phyloP scores from a whole-genome alignment of 2,329 filamentous ascomycete genomes.

The Stemphylium lycopersici region DNA sequence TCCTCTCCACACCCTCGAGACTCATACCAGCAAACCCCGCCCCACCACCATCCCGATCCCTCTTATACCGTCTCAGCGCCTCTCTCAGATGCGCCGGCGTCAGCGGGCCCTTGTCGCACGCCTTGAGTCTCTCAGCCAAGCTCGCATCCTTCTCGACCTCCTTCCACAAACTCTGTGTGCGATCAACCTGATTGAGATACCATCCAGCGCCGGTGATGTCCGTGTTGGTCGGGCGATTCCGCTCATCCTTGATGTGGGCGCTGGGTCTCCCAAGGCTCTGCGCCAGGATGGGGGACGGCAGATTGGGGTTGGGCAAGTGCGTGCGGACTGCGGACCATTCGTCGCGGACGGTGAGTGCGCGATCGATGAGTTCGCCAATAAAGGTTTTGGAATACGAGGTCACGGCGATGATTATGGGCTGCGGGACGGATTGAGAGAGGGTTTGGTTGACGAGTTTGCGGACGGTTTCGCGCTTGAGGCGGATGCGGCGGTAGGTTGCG shows the following conservation, averaged over 20 bases:
- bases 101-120: constrained; percentile 61
- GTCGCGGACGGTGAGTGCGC: constrained; percentile 71
- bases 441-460: constrained; percentile 80
- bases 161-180: constrained; percentile 33
- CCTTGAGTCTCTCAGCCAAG: constrained; percentile 38
- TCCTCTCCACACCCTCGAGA: constrained; percentile 54
- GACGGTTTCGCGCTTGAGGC: constrained; percentile 71
- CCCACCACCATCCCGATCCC: constrained; percentile 66
- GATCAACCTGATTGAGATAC: constrained; percentile 33
- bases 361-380: constrained; percentile 76
- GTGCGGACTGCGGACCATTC: constrained; percentile 67
- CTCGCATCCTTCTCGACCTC: constrained; percentile 33
- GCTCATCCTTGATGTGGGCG: constrained; percentile 35
- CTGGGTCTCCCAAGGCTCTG: constrained; percentile 38
- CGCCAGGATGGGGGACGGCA: constrained; percentile 34
- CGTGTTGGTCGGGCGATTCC: constrained; percentile 34
- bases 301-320: constrained; percentile 39
- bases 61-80: constrained; percentile 71
- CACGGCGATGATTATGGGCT: constrained; percentile 76
- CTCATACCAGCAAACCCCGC: constrained; percentile 59
- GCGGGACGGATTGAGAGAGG: constrained; percentile 77
- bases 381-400: constrained; percentile 78
- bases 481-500: constrained; percentile 72
- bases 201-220: constrained; percentile 37
- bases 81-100: constrained; percentile 77